These are phyloP conservation scores for Centella asiatica DNA, from an alignment of 129 eudicot genomes.

Conservation along the genomic window DNA sequence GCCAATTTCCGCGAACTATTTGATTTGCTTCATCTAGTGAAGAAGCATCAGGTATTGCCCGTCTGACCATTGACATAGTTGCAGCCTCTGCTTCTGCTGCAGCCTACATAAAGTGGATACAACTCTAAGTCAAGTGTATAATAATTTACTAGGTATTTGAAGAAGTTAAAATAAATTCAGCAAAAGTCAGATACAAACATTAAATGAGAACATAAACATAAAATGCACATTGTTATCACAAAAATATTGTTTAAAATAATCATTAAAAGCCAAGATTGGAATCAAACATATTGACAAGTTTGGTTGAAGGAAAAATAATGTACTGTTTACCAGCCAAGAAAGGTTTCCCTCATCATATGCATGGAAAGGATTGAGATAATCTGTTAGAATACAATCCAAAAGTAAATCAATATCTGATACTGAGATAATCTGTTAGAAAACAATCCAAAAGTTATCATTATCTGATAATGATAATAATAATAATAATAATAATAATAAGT, in stretches of 20 bases:
- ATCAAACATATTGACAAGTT: not conserved
- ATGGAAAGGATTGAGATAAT: constrained; percentile 94
- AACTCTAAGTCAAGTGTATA: no score
- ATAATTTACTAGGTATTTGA: not conserved
- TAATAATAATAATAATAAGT: no score
- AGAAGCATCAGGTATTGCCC: constrained; percentile 86
- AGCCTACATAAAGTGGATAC: constrained; percentile 46
- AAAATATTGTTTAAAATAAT: no score
- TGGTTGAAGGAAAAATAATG: constrained; percentile 1
- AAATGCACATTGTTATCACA: not conserved
- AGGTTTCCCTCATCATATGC: constrained; percentile 99
- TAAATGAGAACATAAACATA: not conserved
- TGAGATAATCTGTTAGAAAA: no score
- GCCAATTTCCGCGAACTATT: constrained; percentile 97
- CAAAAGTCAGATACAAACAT: not conserved
- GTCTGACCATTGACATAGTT: constrained; percentile 74
- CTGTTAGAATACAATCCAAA: constrained; percentile 29
- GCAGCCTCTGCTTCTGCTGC: constrained; percentile 99
- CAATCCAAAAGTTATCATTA: no score
- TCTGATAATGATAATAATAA: no score
- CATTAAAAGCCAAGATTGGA: no score
- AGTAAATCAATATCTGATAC: constrained; percentile 1
- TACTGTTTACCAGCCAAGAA: constrained; percentile 99
- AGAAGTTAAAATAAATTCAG: not conserved
- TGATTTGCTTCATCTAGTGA: constrained; percentile 80